phyloP scores from a whole-genome alignment of 805 yeast genomes.

The Pichia pseudocactophila region DNA sequence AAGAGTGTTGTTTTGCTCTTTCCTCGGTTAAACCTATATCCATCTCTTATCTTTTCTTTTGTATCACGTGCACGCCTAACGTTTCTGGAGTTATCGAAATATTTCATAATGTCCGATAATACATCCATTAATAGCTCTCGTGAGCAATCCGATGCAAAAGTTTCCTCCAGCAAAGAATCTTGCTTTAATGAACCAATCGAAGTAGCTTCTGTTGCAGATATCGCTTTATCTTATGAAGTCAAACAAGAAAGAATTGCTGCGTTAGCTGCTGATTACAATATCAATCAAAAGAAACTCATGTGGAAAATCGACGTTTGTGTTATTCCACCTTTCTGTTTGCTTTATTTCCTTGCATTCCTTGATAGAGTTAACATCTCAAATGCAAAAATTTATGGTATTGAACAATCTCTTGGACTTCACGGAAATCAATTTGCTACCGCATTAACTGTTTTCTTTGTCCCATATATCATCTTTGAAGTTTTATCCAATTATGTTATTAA shows the following conservation, averaged over 20 bases:
- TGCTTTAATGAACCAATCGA: background rate
- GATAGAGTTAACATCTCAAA: slow-evolving; percentile 80
- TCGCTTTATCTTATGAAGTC: slow-evolving; percentile 6
- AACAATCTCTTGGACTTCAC: slow-evolving; percentile 40
- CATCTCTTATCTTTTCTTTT: no score
- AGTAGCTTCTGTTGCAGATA: background rate
- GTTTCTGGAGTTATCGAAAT: no score
- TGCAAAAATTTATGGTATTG: slow-evolving; percentile 67
- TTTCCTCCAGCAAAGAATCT: background rate
- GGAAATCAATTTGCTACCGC: slow-evolving; percentile 58
- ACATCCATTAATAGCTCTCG: background rate
- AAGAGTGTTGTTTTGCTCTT: no score
- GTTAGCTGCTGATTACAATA: slow-evolving; percentile 36
- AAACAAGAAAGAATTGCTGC: slow-evolving; percentile 18
- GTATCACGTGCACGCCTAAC: no score
- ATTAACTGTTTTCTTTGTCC: slow-evolving; percentile 62
- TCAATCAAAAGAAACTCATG: slow-evolving; percentile 50
- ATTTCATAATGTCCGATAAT: no score
- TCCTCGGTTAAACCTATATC: no score
- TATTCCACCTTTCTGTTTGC: slow-evolving; percentile 65
- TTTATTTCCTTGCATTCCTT: slow-evolving; percentile 67
- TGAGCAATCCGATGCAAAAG: background rate
- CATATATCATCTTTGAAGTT: slow-evolving; percentile 59
- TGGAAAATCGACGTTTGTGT: slow-evolving; percentile 60
- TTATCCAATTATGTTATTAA: slow-evolving; percentile 57